Conservation (phyloP, 345 rosid species). For the Gossypium herbaceum region DNA sequence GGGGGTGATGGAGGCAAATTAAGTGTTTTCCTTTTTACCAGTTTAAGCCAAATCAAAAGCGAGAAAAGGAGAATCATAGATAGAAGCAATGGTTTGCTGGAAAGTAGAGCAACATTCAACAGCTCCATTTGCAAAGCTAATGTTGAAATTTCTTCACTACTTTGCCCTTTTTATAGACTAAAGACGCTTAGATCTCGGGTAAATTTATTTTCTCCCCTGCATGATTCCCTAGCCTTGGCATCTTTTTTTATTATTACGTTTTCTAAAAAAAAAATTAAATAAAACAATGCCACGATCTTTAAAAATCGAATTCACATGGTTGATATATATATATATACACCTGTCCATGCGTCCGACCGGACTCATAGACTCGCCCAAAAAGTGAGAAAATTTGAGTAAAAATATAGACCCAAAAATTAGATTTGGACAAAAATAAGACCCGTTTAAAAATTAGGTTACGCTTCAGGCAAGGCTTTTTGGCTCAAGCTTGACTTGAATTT, state of each 20-base stretch:
- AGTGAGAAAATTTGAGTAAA: fast-evolving
- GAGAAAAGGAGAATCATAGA: not conserved
- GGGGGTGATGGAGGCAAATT: constrained; percentile 6
- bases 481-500: no score
- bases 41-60: not conserved
- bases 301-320: no score
- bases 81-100: not conserved
- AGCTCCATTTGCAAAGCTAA: not conserved
- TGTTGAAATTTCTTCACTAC: not conserved
- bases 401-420: fast-evolving
- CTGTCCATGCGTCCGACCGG: fast-evolving
- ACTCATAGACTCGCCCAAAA: fast-evolving
- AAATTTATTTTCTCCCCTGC: no score
- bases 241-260: no score
- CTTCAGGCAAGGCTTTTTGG: fast-evolving
- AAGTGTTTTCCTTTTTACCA: not conserved
- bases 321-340: no score
- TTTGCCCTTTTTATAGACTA: not conserved
- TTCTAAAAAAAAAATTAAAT: no score
- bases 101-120: not conserved
- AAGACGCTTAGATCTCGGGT: no score
- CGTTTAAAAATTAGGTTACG: fast-evolving
- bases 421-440: no score
- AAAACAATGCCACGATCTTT: no score
- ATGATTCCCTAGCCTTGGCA: no score